Conservation (phyloP, 192 early-diverging fungal species). For the Podochytrium sp. region DNA sequence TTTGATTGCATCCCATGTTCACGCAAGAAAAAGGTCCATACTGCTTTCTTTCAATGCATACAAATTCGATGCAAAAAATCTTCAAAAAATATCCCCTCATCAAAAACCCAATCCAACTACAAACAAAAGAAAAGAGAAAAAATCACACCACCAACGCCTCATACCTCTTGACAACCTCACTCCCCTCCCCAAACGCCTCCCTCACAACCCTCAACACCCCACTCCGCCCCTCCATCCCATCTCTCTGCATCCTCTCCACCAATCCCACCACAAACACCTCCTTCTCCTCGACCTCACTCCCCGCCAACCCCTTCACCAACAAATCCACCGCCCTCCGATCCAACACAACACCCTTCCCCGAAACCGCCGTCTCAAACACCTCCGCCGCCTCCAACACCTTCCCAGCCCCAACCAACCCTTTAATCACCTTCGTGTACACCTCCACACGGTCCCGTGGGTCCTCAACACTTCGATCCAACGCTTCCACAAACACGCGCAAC, state of each 20-base stretch:
- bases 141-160: neutral
- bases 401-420: neutral
- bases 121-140: neutral
- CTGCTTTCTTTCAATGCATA: neutral
- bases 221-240: neutral
- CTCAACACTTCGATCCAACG: neutral
- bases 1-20: too few relatives aligned
- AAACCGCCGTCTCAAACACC: slow-evolving; percentile 1
- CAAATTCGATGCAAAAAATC: neutral
- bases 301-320: neutral
- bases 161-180: neutral
- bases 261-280: slow-evolving; percentile 8
- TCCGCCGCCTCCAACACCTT: slow-evolving; percentile 16
- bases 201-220: neutral
- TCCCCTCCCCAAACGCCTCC: slow-evolving; percentile 1
- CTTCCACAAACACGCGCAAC: neutral
- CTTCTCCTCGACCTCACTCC: neutral
- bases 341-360: neutral
- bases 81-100: neutral
- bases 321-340: neutral
- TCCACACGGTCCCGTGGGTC: neutral
- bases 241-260: neutral
- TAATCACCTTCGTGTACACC: neutral
- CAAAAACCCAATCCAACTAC: neutral
- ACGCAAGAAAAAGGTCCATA: neutral